Base-by-base conservation (phyloP, 371 early-diverging fungal species). In the Lichtheimia hyalospora region DNA sequence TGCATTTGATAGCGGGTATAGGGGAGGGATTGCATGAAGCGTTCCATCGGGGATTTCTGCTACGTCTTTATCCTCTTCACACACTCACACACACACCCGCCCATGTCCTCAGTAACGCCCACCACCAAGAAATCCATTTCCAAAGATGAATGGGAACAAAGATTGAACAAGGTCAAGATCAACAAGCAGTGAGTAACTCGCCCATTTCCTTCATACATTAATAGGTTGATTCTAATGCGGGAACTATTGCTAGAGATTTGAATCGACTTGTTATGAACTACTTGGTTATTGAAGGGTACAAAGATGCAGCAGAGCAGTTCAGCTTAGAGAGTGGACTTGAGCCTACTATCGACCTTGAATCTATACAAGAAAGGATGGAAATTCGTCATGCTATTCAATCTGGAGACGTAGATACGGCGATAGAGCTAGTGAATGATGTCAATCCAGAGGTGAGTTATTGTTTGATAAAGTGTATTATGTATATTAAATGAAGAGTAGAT, bases 211-310 rank as follows among this genome's bases (percentile, higher is more conserved):
- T 16, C 51, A 7, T 46, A 39, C 1, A 0, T 46, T 46, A 0
- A 46, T n/a, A n/a, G n/a, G n/a, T 18, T n/a, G 10, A 18, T 16
- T 46, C 16, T 7, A n/a, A n/a, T 46, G 46, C n/a, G 21, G 46
- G 10, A 46, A 46, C n/a, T 20, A 20, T 44, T 23, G n/a, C 48
- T 28, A 93, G 92, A 49, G 93, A 92, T 66, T 73, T 98, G 52
- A 96, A 97, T 84, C 91, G 90, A 68, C 84, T 98, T 27, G 88
- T 98, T 23, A 96, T 98, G 97, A 95, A 98, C 79, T 98, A 98
- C 63, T 77, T 98, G 25, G 90, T 97, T 15, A 94, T 98, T 54
- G 98, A 98, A 71, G 98, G 98, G 0, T 97, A 95, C 83, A 96
- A 94, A 73, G 97, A 97, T 71, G 99, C 98, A 0, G 98, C 97